These are phyloP conservation scores for Xylariaceae sp. DNA, from an alignment of 2,329 filamentous ascomycete genomes.

Conservation along the genomic window DNA sequence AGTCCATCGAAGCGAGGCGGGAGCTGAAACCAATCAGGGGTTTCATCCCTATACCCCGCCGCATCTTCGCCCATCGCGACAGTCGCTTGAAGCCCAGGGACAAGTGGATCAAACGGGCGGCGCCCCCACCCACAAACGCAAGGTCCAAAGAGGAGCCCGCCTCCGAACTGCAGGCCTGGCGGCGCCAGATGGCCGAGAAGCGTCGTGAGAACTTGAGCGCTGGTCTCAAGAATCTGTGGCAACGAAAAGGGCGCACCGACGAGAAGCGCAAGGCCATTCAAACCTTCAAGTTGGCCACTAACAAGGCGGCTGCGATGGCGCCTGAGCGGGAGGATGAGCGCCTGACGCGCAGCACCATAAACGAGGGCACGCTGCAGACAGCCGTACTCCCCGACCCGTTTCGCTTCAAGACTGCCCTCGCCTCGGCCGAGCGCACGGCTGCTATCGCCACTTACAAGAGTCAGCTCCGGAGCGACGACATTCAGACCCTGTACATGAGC, in stretches of 20 bases:
- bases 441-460: constrained; percentile 46
- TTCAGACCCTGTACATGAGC: constrained; percentile 87
- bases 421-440: constrained; percentile 37
- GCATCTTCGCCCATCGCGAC: constrained; percentile 61
- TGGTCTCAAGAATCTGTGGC: constrained; percentile 64
- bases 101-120: constrained; percentile 56
- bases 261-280: constrained; percentile 35
- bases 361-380: constrained; percentile 46
- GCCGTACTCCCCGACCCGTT: constrained; percentile 55
- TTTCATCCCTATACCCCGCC: constrained; percentile 73
- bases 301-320: constrained; percentile 48
- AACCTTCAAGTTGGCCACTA: constrained; percentile 41
- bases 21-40: constrained; percentile 59
- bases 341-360: constrained; percentile 64
- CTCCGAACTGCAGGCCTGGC: constrained; percentile 52
- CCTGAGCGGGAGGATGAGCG: constrained; percentile 71
- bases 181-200: constrained; percentile 63
- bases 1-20: constrained; percentile 32
- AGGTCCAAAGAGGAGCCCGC: constrained; percentile 32
- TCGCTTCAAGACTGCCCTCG: constrained; percentile 50
- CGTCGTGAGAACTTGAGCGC: constrained; percentile 67
- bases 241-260: constrained; percentile 51
- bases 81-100: constrained; percentile 55
- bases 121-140: constrained; percentile 46
- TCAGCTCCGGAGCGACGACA: constrained; percentile 58